These are phyloP conservation scores for Coemansia sp. DNA, from an alignment of 192 early-diverging fungal species.

Conservation along the genomic window DNA sequence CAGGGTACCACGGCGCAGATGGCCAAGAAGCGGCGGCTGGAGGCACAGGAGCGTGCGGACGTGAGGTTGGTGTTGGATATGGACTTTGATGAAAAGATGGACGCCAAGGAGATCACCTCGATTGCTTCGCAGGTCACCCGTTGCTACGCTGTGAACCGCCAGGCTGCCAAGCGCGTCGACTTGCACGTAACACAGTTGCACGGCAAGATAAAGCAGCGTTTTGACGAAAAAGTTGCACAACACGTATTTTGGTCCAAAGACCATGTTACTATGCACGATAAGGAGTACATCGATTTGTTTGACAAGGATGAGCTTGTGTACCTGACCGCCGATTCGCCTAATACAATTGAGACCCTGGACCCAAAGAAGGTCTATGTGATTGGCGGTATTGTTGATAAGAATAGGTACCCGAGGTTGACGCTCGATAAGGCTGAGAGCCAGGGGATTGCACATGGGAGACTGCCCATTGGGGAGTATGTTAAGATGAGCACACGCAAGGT, in stretches of 20 bases:
- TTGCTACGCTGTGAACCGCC: slow-evolving; percentile 72
- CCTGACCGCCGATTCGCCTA: slow-evolving; percentile 84
- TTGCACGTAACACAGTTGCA: slow-evolving; percentile 62
- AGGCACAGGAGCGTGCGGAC: slow-evolving; percentile 51
- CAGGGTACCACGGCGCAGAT: slow-evolving; percentile 28
- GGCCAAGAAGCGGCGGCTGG: slow-evolving; percentile 17
- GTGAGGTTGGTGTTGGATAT: slow-evolving; percentile 75
- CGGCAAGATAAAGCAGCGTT: slow-evolving; percentile 50
- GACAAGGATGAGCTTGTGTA: slow-evolving; percentile 72
- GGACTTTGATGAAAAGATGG: slow-evolving; percentile 77
- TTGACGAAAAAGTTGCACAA: slow-evolving; percentile 43
- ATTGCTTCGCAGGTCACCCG: slow-evolving; percentile 69
- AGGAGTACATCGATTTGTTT: slow-evolving; percentile 47
- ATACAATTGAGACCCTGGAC: slow-evolving; percentile 66
- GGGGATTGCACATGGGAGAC: slow-evolving; percentile 70
- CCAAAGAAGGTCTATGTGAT: slow-evolving; percentile 80
- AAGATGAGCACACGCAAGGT: slow-evolving; percentile 78
- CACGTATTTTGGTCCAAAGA: slow-evolving; percentile 55
- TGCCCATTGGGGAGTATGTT: slow-evolving; percentile 87
- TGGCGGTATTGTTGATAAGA: slow-evolving; percentile 95
- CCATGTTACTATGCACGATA: slow-evolving; percentile 23
- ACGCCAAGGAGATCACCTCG: slow-evolving; percentile 68
- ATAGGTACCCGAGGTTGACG: slow-evolving; percentile 79
- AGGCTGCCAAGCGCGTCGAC: slow-evolving; percentile 51
- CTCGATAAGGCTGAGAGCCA: slow-evolving; percentile 72